Percentiles rank a stretch among this genome's conserved stretches.
Conservation (phyloP, 306 rosid species). For the Argentina anserina region DNA sequence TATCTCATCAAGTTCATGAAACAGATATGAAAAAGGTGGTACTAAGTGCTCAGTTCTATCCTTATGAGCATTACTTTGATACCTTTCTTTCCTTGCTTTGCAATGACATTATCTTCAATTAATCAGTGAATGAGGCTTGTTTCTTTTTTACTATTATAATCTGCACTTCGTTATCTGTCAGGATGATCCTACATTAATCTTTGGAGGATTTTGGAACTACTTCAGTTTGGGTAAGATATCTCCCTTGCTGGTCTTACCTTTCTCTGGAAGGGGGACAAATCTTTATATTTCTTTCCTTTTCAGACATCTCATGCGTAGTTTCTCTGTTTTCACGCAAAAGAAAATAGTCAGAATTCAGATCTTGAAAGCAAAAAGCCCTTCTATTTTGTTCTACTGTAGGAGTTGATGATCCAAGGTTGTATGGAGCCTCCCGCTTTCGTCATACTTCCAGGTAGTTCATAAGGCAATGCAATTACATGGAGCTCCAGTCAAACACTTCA, state of each 20-base stretch:
- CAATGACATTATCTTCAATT: neutral
- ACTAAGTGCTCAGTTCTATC: neutral
- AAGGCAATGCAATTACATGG: neutral
- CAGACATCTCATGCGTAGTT: neutral
- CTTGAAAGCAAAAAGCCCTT: neutral
- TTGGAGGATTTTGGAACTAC: conserved; percentile 11
- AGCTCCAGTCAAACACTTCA: neutral
- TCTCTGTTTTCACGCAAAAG: neutral
- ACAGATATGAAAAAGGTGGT: neutral
- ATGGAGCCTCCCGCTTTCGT: neutral
- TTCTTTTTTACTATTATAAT: neutral
- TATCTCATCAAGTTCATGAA: neutral
- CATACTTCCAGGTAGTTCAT: neutral
- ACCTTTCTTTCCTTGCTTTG: neutral
- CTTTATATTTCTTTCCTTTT: neutral
- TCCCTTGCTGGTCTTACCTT: neutral
- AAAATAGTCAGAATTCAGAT: neutral
- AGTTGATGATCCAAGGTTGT: neutral
- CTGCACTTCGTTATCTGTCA: neutral
- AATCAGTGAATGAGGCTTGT: neutral
- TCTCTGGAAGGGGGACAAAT: neutral
- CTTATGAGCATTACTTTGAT: neutral
- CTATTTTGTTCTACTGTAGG: neutral
- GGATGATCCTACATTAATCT: neutral
- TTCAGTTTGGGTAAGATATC: conserved; percentile 13